Evolutionary conservation across 192 early-diverging fungal genomes (phyloP).

Genomic region (Thamnidium elegans): DNA sequence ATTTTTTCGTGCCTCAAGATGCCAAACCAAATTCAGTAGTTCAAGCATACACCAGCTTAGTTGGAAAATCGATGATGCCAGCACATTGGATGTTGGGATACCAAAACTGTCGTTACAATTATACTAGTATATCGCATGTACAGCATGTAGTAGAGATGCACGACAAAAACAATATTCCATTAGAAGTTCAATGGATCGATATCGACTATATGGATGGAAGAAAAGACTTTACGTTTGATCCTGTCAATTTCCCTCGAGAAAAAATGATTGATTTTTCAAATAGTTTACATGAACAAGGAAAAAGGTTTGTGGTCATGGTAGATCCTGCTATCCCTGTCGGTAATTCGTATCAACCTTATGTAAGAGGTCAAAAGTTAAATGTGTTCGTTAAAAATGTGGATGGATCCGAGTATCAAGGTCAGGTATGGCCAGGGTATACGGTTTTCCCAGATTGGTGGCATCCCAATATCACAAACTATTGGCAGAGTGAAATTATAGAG

Average conservation of each 20-base stretch:
- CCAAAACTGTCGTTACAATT: constrained; percentile 44
- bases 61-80: constrained; percentile 59
- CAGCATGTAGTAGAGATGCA: constrained; percentile 15
- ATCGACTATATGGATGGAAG: constrained; percentile 69
- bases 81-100: constrained; percentile 33
- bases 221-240: constrained; percentile 61
- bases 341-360: constrained; percentile 50
- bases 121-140: constrained; percentile 51
- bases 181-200: constrained; percentile 51
- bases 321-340: constrained; percentile 61
- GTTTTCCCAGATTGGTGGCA: constrained; percentile 66
- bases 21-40: constrained; percentile 30
- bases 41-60: constrained; percentile 56
- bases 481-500: constrained; percentile 41
- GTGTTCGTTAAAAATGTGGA: constrained; percentile 57
- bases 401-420: constrained; percentile 50
- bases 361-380: constrained; percentile 42
- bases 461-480: constrained; percentile 46
- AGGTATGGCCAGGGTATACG: constrained; percentile 60
- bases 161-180: neutral
- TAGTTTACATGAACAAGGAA: constrained; percentile 43
- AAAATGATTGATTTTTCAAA: constrained; percentile 46
- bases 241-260: constrained; percentile 47
- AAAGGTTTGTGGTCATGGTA: constrained; percentile 57
- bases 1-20: constrained; percentile 52